Base-by-base conservation (phyloP, 2,329 filamentous ascomycete species). In the Penicillium thymicola region DNA sequence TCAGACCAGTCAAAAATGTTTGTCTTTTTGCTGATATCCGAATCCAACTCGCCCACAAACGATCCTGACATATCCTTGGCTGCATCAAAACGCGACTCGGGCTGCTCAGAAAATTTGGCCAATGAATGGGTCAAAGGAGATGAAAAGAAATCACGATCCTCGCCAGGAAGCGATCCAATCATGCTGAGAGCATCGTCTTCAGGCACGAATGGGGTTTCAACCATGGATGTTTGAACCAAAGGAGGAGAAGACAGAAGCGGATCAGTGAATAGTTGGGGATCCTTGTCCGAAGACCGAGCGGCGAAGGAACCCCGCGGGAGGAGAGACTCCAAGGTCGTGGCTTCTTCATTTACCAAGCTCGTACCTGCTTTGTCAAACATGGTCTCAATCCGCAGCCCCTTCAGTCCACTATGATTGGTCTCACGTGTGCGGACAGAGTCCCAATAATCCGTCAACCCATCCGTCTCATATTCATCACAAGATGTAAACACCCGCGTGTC, bases 1-100 rank as follows among this genome's bases (percentile, higher is more conserved):
- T 87, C 85, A 30, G 84, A 85, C 82, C 83, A 86, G 67, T 87
- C 85, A 67, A 87, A 87, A 14, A 86, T 80, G 66, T 77, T 85
- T 67, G 79, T 79, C 65, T 78, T 81, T 44, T 73, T 74, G 57
- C 74, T 80, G 74, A 44, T 13, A 34, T 44, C 27, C 3, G 60
- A 67, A 58, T 65, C 73, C 62, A 36, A 73, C 70, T 48, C 66
- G 61, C 67, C 60, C 8, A 54, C 36, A 9, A 51, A 48, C 3
- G 55, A 59, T 18, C 40, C 47, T 2, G 57, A 14, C 5, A 34
- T 23, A 28, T 55, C 14, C n/a, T 57, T 47, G 11, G 43, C 42
- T 11, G 56, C 59, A 6, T 50, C 49, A 27, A 43, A 46, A 16
- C 13, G 30, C 6, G 50, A 44, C 1, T 42, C 34, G 28, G 44